Base-by-base conservation (phyloP, 768 basidiomycete species). In the Tulasnella sp. region DNA sequence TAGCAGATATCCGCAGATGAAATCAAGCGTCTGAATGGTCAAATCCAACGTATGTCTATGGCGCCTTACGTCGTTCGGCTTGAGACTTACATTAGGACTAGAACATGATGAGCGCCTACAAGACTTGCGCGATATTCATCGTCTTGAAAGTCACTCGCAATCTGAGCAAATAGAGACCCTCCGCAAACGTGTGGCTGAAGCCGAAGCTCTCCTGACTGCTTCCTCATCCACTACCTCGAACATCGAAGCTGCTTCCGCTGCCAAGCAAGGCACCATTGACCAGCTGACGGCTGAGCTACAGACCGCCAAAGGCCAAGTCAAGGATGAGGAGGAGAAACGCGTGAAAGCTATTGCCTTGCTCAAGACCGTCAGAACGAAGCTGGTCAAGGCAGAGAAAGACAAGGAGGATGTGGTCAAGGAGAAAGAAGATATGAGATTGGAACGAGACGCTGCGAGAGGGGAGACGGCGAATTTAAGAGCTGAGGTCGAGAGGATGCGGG, bases 271-370 rank as follows among this genome's bases (percentile, higher is more conserved):
- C 0, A 92, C 94, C 58, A 86, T 92, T 0, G 89, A 89, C 2
- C 89, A 88, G 24, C 86, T 96, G n/a, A 88, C 89, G 73, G 85
- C 88, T 24, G 94, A 98, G 80, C 85, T 93, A 0, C 89, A 91
- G 73, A 90, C 89, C 72, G 86, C 89, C 3, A 92, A 91, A 82
- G 87, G 87, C 28, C 79, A 88, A 14, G 93, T 92, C 7, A 98
- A 95, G 85, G 97, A 98, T 81, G 98, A 99, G 84, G 98, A 99
- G 85, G 98, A 99, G 86, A 99, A 99, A 86, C 92, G 97, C 18
- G 91, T 92, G 28, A 99, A 99, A 84, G 97, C 97, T 0, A 93
- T 99, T 82, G 93, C 92, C 76, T 87, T 98, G 40, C 88, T 99
- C 80, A 98, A 98, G 87, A 96, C 96, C 1, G 95, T 99, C n/a